Evolutionary conservation across 441 rosid genomes (phyloP), one percentile per base, ranked within the genome.

Genomic region (Brassica hybrid): DNA sequence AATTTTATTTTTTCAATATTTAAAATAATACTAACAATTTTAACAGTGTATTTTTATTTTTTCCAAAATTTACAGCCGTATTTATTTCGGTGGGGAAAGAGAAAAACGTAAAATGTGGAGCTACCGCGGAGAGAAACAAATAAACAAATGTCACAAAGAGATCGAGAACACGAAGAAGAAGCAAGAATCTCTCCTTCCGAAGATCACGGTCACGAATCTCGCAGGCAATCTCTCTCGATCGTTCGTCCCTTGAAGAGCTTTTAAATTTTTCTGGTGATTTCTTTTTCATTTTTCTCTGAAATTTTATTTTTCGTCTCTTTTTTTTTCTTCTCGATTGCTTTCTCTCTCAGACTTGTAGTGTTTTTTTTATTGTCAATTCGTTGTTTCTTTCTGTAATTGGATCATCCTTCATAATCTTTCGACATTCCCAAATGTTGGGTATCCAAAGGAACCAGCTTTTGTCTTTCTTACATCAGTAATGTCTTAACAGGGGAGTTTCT

Each of bases 401-500:
- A 16, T 54, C 57, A 50, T 50, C 21, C 7, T 6, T 54, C 58
- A 52, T 54, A 54, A 9, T 56, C 13, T 56, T 4, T 4, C 61
- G 12, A 8, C 59, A 54, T 54, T 54, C 61, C 12, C 61, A 54
- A 54, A 54, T 54, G 23, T 17, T 57, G n/a, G 59, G 23, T 8
- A 16, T 17, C 12, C 59, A 3, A 54, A 54, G 68, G 57, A 25
- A 6, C 43, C 71, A 64, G 11, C 71, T 65, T 41, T 77, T 70
- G 7, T 63, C 32, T 62, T 69, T 41, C 34, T 67, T 13, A 75
- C 41, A 75, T 48, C 1, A 58, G 12, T 30, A 74, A 12, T 48
- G 14, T 48, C 23, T 57, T 57, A 0, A 57, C 61, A 57, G 52
- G 27, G 27, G 27, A 9, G 27, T 18, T 18, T 16, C 6, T 57